Base-by-base conservation (phyloP, 441 rosid species). In the Croton setiger region DNA sequence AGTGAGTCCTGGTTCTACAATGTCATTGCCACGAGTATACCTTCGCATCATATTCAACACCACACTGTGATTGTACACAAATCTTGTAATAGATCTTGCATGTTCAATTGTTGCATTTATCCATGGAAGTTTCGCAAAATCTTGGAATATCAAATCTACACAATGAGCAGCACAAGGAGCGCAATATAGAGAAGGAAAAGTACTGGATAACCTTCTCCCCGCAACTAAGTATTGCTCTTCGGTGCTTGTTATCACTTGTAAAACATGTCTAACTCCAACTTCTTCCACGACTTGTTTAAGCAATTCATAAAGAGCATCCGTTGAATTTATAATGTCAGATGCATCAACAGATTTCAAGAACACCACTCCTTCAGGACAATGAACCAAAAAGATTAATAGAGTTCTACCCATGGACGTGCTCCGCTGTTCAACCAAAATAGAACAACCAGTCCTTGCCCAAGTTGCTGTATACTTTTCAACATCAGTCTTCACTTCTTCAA, bases 381-480 rank as follows among this genome's bases (percentile, higher is more conserved):
- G 80, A 20, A 83, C 91, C 63, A 85, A 72, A 76, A 93, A 81
- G 49, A 72, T 82, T 45, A 93, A 80, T 63, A 86, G 70, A 57
- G 75, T 72, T 63, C 74, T 63, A 36, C 91, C 93, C n/a, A 72
- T 62, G 62, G 66, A 78, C 0, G 88, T 80, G 74, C 60, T 83
- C 77, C 75, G 61, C 47, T 87, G 88, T 56, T 87, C 83, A 17
- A 93, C 89, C 75, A 93, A 68, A 70, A 93, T 45, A 12, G 98
- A 87, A 76, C 93, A 90, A 47, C 97, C 92, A 6, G 92, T 86
- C 79, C 64, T 90, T 67, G 68, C 89, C 95, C 92, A 88, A 52
- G 82, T 57, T 4, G 64, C 51, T 31, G n/a, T 80, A 52, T 81
- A 70, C 61, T 75, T 83, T 23, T 81, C 80, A 31, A 80, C 56